Evolutionary conservation across 352 stramenopile genomes (phyloP).

Genomic region (Thalassiosira hispida): DNA sequence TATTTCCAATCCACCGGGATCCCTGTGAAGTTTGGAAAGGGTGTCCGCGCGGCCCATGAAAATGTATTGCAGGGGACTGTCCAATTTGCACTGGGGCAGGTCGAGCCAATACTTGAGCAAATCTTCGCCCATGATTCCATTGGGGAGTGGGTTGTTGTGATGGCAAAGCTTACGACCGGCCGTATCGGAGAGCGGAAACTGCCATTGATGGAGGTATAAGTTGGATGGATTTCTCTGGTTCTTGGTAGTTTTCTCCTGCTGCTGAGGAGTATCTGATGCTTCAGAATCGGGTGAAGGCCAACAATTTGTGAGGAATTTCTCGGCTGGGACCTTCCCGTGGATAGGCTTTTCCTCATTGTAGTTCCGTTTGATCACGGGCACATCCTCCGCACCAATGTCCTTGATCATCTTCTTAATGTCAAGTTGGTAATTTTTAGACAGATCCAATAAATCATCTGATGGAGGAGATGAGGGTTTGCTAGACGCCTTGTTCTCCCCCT

Average conservation of each 20-base stretch:
- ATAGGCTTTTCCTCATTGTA: conserved; percentile 80
- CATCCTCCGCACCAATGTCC: conserved; percentile 77
- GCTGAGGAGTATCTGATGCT: neutral
- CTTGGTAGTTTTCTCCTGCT: conserved; percentile 33
- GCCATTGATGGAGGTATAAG: conserved; percentile 95
- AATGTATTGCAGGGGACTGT: conserved; percentile 93
- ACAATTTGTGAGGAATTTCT: conserved; percentile 74
- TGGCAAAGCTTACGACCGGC: conserved; percentile 87
- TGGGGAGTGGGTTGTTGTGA: conserved; percentile 72
- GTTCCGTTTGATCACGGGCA: conserved; percentile 77
- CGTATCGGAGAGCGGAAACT: conserved; percentile 88
- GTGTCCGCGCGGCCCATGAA: conserved; percentile 93
- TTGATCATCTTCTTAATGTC: conserved; percentile 74
- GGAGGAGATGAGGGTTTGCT: neutral
- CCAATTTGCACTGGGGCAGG: conserved; percentile 82
- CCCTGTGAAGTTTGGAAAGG: conserved; percentile 90
- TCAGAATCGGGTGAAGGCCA: conserved; percentile 55
- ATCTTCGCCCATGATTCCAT: conserved; percentile 91
- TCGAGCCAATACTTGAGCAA: conserved; percentile 92
- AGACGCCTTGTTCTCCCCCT: neutral
- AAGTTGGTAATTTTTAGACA: conserved; percentile 67
- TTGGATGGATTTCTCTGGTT: conserved; percentile 74
- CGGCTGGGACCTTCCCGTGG: conserved; percentile 62
- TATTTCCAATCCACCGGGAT: conserved; percentile 91
- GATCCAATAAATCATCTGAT: conserved; percentile 53